Evolutionary conservation across 2,329 filamentous ascomycete genomes (phyloP), one percentile per base, ranked within the genome.

Genomic region (Periconia sp.): DNA sequence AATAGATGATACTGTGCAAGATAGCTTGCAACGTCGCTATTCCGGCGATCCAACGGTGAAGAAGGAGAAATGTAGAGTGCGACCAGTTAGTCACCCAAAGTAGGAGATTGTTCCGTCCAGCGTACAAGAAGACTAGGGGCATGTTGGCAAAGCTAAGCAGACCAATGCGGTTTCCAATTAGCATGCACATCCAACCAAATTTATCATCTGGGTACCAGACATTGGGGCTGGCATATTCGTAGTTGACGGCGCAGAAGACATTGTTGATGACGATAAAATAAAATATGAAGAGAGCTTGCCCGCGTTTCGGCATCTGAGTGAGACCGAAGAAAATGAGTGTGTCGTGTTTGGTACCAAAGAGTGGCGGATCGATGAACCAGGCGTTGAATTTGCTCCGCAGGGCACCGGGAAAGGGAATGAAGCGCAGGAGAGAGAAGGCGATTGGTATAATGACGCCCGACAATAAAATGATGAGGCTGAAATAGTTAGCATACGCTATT

Each of bases 31-130:
- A 31, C 1, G 71, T 70, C 18, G 66, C 72, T 6, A 81, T 63
- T 16, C 69, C 59, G 1, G 76, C 52, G 22, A 56, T 26, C 52
- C 52, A 56, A 7, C 49, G 45, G 47, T 81, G 78, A 0, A 80
- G 60, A 0, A 80, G 56, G 3, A 80, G 47, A 39, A 70, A 80
- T 0, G 78, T 80, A 0, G 71, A 70, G 47, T 78, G 73, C 1
- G 66, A 72, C 76, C 77, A 80, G 50, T 76, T 69, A 5, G 78
- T 79, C 2, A 78, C 24, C 59, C 69, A 74, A 0, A 79, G 66
- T 0, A 79, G 65, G 3, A 79, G n/a, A 39, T 76, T 79, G 52
- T 81, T 80, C 1, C 78, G 63, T 0, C 70, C 64, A 0, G 72
- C 67, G 38, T 73, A 79, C 1, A 81, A 65, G 4, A 79, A 57